Percentiles rank a stretch among this genome's conserved stretches.
Evolutionary conservation across 83 land plant genomes (phyloP).

Genomic region (Thuja plicata): DNA sequence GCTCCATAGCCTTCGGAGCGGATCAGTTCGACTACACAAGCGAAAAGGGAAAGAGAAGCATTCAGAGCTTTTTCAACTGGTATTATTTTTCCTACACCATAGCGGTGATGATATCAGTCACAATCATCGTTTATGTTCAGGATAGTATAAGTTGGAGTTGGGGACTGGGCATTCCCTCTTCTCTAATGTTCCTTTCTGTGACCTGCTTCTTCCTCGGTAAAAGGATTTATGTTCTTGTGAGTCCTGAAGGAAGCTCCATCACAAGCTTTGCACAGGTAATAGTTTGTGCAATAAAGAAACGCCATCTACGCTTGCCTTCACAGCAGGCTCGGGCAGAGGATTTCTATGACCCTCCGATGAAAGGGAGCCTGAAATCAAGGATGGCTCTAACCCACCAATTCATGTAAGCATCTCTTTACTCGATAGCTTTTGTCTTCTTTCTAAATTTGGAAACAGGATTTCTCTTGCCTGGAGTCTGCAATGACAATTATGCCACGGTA

Average conservation of each 20-base stretch:
- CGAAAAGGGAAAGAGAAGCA: constrained; percentile 40
- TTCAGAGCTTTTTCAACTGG: constrained; percentile 65
- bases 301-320: constrained; percentile 29
- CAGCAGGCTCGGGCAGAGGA: background rate
- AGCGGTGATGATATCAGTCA: constrained; percentile 27
- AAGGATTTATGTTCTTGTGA: constrained; percentile 37
- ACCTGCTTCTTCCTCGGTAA: constrained; percentile 52
- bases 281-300: constrained; percentile 50
- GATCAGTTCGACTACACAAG: constrained; percentile 61
- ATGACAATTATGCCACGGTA: too few species aligned
- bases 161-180: constrained; percentile 65
- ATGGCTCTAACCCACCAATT: too few species aligned
- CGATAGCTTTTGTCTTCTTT: too few species aligned
- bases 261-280: constrained; percentile 46
- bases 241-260: constrained; percentile 63
- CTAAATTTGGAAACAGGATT: too few species aligned
- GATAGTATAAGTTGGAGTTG: constrained; percentile 61
- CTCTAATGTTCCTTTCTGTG: constrained; percentile 48
- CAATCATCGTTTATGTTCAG: constrained; percentile 64
- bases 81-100: constrained; percentile 48
- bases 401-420: too few species aligned
- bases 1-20: constrained; percentile 51
- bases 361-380: background rate
- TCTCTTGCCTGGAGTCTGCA: too few species aligned
- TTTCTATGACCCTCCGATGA: constrained; percentile 39